Conservation (phyloP, 495 filamentous ascomycete species). For the Neurospora discreta region DNA sequence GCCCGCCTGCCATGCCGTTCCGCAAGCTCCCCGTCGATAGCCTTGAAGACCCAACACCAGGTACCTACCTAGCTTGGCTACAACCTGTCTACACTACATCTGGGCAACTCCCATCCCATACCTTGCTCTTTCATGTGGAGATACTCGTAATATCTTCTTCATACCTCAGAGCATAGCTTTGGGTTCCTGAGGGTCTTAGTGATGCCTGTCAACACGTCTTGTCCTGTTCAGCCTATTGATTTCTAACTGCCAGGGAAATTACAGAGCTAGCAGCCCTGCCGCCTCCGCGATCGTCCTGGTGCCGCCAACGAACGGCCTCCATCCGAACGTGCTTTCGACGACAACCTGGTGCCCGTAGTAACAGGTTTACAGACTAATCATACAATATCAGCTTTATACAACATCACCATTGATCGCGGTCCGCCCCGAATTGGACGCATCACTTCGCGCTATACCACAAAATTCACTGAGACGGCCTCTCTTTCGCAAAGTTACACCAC, state of each 20-base stretch:
- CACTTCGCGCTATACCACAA: background rate
- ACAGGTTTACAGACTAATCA: background rate
- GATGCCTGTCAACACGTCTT: background rate
- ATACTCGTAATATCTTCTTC: background rate
- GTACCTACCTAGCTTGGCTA: background rate
- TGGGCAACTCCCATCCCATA: background rate
- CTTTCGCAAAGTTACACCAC: background rate
- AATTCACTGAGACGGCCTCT: background rate
- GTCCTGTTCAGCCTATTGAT: constrained; percentile 1
- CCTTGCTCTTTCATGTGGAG: background rate
- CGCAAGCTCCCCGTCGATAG: background rate
- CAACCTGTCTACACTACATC: background rate
- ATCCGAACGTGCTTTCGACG: constrained; percentile 2
- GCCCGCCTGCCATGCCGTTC: background rate
- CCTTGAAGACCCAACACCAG: background rate
- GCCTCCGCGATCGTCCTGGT: constrained; percentile 9
- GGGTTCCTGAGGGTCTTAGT: background rate
- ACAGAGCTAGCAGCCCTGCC: constrained; percentile 2
- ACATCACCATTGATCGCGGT: background rate
- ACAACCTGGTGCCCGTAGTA: background rate
- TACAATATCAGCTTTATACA: background rate
- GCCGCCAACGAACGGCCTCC: constrained; percentile 3
- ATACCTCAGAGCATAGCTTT: background rate
- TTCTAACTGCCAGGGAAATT: constrained; percentile 14
- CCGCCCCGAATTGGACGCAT: background rate